Evolutionary conservation across 108 stramenopile species (phyloP), one percentile per base, ranked within the genome.

Genomic region (Aurantiochytrium sp.): DNA sequence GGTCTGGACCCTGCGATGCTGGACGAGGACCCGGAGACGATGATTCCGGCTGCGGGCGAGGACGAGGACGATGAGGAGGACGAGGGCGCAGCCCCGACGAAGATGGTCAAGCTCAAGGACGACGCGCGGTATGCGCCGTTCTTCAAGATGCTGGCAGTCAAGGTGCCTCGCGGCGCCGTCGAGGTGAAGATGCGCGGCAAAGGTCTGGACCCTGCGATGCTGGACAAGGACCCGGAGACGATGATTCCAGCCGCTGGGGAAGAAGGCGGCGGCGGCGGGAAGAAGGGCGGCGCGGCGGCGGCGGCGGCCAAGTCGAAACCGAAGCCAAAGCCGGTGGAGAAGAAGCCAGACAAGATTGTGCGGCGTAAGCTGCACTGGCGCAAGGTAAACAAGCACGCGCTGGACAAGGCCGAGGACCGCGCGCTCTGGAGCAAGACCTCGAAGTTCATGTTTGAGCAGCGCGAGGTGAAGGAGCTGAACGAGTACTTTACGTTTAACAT

Each of bases 101-200:
- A 52, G 30, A 81, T 48, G 73, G 45, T 81, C 42, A 81, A 81
- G 73, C 73, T 81, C 45, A 81, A 81, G 73, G 73, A 81, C 30
- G 42, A 81, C 2, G 24, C 36, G 21, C 42, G 45, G 6, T 81
- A 81, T 4, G 21, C 73, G n/a, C 73, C 73, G 1, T 81, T 81
- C 24, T 81, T 81, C 2, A 81, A 81, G 30, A 81, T 81, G 73
- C 73, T 81, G 50, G 73, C 73, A 0, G 73, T 81, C 73, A 81
- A 81, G 73, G 73, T 81, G 73, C 73, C 73, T 1, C 73, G 73
- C 42, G 73, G 73, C 1, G 73, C 73, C 10, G 73, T 81, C 10
- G 73, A 81, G 45, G 73, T 48, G 45, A 81, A 81, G 45, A 81
- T 81, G 73, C 21, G n/a, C n/a, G 45, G 42, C 42, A 81, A 81